Base-by-base conservation (phyloP, 2,329 filamentous ascomycete species). In the Colletotrichum sp. region DNA sequence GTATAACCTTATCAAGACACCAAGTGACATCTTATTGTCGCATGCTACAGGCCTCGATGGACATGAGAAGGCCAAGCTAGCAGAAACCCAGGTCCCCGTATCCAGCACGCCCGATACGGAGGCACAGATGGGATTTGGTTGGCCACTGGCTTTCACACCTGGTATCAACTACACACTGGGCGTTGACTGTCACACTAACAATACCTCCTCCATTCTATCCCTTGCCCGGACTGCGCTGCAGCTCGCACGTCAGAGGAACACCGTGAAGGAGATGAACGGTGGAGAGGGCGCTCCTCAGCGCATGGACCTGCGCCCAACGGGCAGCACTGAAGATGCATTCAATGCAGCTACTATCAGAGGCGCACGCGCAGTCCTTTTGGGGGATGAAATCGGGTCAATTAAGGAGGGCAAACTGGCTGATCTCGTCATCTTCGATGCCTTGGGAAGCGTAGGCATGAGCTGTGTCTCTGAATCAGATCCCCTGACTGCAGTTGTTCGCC, bases 71-170 rank as follows among this genome's bases (percentile, higher is more conserved):
- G 52, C 52, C 52, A 57, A 57, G 21, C 52, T 57, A 28, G 52
- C 52, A 26, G 52, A 57, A 2, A 57, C 52, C 12, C 52, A 57
- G 52, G 52, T 57, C 15, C 52, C 52, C 52, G 52, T 57, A 26
- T 57, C 52, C 10, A 57, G 52, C 13, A 57, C 52, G 15, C 52
- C 52, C 6, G 52, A 28, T 57, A 57, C 52, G 26, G 52, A 57
- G 52, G 21, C 52, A 57, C 52, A 57, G 52, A 57, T 57, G 52
- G 52, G 52, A 16, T 57, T 57, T 24, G 52, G 52, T 12, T 57
- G 52, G 52, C 52, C 64, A 83, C 81, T 5, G 86, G 86, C 2
- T 85, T 84, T 9, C 88, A 86, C 0, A 86, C 85, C 0, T 21
- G 69, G 64, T 10, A 64, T 64, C 6, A 67, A 77, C 13, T 70